A percentile compares a stretch with the other conserved stretches of the same genome.
Conservation (phyloP, 2,329 filamentous ascomycete species). For the Epicoccum sorghinum region DNA sequence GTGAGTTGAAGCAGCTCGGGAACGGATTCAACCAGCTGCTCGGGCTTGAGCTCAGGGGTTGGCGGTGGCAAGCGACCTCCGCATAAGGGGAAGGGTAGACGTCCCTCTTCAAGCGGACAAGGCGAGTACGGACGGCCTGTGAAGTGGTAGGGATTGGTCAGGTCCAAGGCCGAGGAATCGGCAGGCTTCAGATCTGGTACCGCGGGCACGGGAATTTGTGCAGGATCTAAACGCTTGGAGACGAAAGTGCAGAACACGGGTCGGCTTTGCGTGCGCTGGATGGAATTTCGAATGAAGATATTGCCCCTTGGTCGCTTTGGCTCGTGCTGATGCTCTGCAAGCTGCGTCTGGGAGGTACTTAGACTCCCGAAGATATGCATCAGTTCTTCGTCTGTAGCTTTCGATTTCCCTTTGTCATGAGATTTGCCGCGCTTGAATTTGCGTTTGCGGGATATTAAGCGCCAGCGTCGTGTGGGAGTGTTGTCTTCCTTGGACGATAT, state of each 20-base stretch:
- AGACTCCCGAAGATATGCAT: background rate
- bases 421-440: background rate
- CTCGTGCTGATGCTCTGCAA: background rate
- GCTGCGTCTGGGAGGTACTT: background rate
- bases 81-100: background rate
- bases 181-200: background rate
- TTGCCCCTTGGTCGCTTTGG: background rate
- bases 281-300: background rate
- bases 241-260: background rate
- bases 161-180: background rate
- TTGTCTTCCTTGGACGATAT: background rate
- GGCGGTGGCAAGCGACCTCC: background rate
- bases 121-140: background rate
- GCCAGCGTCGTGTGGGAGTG: background rate
- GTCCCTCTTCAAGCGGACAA: background rate
- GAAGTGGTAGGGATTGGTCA: background rate
- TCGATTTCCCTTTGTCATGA: background rate
- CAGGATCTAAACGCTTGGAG: background rate
- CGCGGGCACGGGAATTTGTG: background rate
- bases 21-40: background rate
- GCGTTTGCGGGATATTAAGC: background rate
- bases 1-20: background rate
- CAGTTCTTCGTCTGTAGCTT: background rate
- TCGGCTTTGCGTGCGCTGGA: background rate
- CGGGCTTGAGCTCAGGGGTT: constrained; percentile 1